A percentile compares a stretch with the other conserved stretches of the same genome.
Evolutionary conservation across 805 yeast genomes (phyloP).

Genomic region (Barnettozyma sp.): DNA sequence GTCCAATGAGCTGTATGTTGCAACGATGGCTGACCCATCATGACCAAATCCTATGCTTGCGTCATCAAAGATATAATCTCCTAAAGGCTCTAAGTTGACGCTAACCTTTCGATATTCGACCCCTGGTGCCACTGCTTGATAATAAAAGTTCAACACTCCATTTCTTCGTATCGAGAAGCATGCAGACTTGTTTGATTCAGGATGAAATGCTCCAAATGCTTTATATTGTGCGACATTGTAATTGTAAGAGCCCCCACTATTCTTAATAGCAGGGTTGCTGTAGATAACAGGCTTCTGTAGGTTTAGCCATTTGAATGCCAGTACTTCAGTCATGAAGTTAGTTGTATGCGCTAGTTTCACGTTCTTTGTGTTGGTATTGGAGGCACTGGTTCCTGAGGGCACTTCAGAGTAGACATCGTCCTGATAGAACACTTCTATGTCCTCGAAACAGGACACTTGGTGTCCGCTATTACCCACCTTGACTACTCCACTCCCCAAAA

Average conservation of each 20-base stretch:
- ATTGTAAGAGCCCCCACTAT: conserved; percentile 30
- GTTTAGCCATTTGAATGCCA: conserved; percentile 66
- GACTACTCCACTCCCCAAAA: conserved; percentile 45
- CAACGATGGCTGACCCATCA: conserved; percentile 40
- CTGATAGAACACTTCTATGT: conserved; percentile 28
- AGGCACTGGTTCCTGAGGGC: not conserved
- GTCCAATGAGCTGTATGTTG: conserved; percentile 33
- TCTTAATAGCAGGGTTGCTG: conserved; percentile 49
- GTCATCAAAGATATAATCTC: conserved; percentile 24
- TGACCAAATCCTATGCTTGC: conserved; percentile 48
- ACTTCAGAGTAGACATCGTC: conserved; percentile 25
- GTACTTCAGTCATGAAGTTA: conserved; percentile 18
- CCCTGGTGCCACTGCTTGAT: conserved; percentile 52
- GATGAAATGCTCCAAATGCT: conserved; percentile 23
- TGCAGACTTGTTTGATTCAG: conserved; percentile 45
- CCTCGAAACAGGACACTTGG: conserved; percentile 22
- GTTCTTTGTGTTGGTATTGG: not conserved
- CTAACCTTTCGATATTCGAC: conserved; percentile 45
- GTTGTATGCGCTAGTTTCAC: conserved; percentile 12
- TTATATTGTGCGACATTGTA: conserved; percentile 66
- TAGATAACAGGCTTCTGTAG: conserved; percentile 60
- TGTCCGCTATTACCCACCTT: conserved; percentile 28
- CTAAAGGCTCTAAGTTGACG: conserved; percentile 26
- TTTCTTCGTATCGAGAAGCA: conserved; percentile 57
- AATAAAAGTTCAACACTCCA: conserved; percentile 54